A percentile compares a stretch with the other conserved stretches of the same genome.
Evolutionary conservation across 495 filamentous ascomycete species (phyloP).

Genomic region (Talaromyces ruber): DNA sequence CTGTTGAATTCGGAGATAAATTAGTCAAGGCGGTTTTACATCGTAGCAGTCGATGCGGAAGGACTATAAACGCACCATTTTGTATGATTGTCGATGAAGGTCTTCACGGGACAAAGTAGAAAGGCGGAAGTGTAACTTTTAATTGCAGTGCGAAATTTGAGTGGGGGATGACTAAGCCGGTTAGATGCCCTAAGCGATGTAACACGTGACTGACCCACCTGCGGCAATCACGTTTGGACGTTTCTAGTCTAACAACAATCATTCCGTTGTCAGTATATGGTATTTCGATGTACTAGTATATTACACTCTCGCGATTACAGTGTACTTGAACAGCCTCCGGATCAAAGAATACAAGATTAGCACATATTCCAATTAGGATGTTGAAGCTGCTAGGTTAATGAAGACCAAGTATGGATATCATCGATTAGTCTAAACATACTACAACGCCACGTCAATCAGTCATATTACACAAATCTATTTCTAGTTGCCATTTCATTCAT

Average conservation of each 20-base stretch:
- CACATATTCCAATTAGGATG: not conserved
- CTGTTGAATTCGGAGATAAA: constrained; percentile 25
- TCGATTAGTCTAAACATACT: not conserved
- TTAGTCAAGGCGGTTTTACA: not conserved
- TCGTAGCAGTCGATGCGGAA: constrained; percentile 10
- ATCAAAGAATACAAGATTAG: no score
- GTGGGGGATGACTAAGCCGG: constrained; percentile 37
- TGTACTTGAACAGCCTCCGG: no score
- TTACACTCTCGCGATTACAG: no score
- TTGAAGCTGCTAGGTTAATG: no score
- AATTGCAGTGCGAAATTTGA: constrained; percentile 37
- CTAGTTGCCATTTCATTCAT: not conserved
- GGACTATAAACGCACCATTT: constrained; percentile 36
- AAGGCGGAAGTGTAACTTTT: constrained; percentile 16
- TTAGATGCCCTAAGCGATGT: constrained; percentile 27
- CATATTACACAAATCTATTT: not conserved
- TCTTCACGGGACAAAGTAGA: constrained; percentile 30
- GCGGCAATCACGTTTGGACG: no score
- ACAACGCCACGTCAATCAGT: not conserved
- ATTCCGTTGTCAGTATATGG: no score
- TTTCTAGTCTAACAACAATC: no score
- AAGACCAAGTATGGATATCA: not conserved
- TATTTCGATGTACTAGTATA: no score
- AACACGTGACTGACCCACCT: not conserved
- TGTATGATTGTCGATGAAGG: constrained; percentile 37